phyloP scores from a whole-genome alignment of 1,284 basidiomycete genomes.

The Phylloporus sp. region DNA sequence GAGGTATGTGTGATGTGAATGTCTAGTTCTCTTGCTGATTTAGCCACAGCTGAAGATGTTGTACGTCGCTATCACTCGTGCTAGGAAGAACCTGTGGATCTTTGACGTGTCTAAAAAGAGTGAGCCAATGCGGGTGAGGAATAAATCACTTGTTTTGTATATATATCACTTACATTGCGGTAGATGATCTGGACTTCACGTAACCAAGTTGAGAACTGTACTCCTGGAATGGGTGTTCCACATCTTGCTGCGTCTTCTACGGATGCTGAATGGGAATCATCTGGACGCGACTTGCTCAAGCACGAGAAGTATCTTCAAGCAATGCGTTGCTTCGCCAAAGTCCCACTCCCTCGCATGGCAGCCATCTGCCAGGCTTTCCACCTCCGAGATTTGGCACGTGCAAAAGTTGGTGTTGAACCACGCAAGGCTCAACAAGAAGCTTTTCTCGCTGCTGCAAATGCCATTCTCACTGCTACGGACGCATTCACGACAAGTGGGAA shows the following conservation, averaged over 20 bases:
- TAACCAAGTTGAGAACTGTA: too few species aligned
- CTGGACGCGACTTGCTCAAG: slow-evolving; percentile 60
- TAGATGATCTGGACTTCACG: too few species aligned
- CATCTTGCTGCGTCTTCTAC: slow-evolving; percentile 56
- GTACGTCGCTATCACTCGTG: too few species aligned
- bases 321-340: slow-evolving; percentile 67
- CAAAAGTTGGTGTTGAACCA: slow-evolving; percentile 33
- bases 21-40: neutral
- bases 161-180: too few species aligned
- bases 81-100: too few species aligned
- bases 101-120: too few species aligned
- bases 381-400: slow-evolving; percentile 50
- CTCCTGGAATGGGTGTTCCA: too few species aligned
- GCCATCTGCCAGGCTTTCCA: slow-evolving; percentile 56
- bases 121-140: too few species aligned
- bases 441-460: slow-evolving; percentile 55
- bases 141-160: too few species aligned
- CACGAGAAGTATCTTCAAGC: slow-evolving; percentile 68
- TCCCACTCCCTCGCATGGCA: slow-evolving; percentile 52
- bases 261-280: slow-evolving; percentile 62
- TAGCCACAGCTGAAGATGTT: slow-evolving; percentile 41
- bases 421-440: slow-evolving; percentile 42
- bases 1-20: slow-evolving; percentile 52
- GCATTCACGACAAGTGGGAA: slow-evolving; percentile 56
- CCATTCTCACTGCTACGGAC: slow-evolving; percentile 52